These are phyloP conservation scores for Ilyonectria mors-panacis DNA, from an alignment of 2,329 filamentous ascomycete genomes.

Conservation along the genomic window DNA sequence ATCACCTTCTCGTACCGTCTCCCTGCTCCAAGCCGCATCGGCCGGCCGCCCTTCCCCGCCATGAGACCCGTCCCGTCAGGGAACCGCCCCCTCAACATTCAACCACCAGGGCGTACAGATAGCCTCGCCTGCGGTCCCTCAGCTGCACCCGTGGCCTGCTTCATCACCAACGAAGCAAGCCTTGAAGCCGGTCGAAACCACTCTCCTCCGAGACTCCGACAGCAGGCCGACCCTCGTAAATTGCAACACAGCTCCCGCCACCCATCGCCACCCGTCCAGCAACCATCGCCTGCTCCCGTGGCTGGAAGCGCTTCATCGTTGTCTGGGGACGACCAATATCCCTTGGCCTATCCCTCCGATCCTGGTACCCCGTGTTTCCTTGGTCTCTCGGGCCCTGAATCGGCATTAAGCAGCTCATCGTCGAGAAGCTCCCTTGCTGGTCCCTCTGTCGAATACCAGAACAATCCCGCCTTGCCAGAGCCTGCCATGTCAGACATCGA, in stretches of 20 bases:
- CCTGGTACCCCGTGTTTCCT: constrained; percentile 48
- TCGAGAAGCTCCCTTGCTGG: constrained; percentile 68
- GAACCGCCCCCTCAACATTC: constrained; percentile 40
- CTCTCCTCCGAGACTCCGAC: constrained; percentile 42
- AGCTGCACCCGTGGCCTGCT: constrained; percentile 51
- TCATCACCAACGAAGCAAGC: constrained; percentile 54
- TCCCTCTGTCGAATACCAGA: constrained; percentile 55
- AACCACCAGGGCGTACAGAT: constrained; percentile 39
- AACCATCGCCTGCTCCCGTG: constrained; percentile 33
- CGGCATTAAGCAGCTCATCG: constrained; percentile 62
- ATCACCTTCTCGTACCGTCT: constrained; percentile 14
- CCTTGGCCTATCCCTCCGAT: constrained; percentile 41
- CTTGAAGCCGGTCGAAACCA: constrained; percentile 47
- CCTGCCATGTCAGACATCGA: constrained; percentile 34
- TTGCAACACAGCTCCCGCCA: constrained; percentile 36
- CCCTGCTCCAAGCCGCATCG: constrained; percentile 11
- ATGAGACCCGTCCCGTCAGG: constrained; percentile 48
- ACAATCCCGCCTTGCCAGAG: constrained; percentile 41
- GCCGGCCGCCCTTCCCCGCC: constrained; percentile 31
- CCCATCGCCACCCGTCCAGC: constrained; percentile 38
- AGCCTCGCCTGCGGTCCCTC: constrained; percentile 40
- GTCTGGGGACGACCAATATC: constrained; percentile 38
- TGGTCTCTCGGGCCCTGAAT: constrained; percentile 48
- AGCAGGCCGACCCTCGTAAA: constrained; percentile 43
- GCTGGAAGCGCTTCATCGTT: constrained; percentile 35